phyloP scores from a whole-genome alignment of 768 basidiomycete genomes.

The Suillus luteus region DNA sequence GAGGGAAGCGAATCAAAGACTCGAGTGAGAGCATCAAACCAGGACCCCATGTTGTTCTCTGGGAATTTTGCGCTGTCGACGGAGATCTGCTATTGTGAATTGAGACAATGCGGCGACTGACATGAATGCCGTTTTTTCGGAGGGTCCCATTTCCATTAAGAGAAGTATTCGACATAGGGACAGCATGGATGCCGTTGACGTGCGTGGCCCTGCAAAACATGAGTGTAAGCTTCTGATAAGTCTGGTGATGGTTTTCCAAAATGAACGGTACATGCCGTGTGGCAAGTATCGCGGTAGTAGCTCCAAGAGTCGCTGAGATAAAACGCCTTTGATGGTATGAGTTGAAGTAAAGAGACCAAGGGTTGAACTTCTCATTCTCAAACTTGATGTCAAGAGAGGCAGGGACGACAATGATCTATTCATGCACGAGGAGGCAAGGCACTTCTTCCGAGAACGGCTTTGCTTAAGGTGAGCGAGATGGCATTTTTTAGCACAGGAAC shows the following conservation, averaged over 20 bases:
- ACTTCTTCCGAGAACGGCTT: constrained; percentile 77
- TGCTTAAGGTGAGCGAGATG: constrained; percentile 90
- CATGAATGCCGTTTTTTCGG: constrained; percentile 20
- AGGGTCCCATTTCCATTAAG: constrained; percentile 1
- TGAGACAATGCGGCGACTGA: constrained; percentile 19
- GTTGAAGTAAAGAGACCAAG: constrained; percentile 14
- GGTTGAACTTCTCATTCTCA: constrained; percentile 98
- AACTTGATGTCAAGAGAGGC: constrained; percentile 96
- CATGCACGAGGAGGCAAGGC: constrained; percentile 95
- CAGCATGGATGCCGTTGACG: neutral
- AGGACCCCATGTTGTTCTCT: constrained; percentile 79
- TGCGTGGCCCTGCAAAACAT: constrained; percentile 95
- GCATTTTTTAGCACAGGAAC: constrained; percentile 99
- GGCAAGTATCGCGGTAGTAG: constrained; percentile 85
- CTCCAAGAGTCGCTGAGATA: constrained; percentile 83
- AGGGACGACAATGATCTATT: constrained; percentile 95
- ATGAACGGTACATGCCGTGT: constrained; percentile 79
- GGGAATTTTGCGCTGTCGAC: constrained; percentile 90
- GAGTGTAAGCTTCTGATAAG: constrained; percentile 88
- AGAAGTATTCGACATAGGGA: neutral
- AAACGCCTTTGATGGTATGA: constrained; percentile 15
- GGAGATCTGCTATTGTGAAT: constrained; percentile 62
- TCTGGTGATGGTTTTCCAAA: constrained; percentile 82
- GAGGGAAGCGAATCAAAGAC: neutral
- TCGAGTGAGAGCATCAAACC: constrained; percentile 87